A percentile compares a stretch with the other conserved stretches of the same genome.
These are phyloP conservation scores for Pseudognaphalium luteoalbum DNA, from an alignment of 129 eudicot genomes.

Conservation along the genomic window DNA sequence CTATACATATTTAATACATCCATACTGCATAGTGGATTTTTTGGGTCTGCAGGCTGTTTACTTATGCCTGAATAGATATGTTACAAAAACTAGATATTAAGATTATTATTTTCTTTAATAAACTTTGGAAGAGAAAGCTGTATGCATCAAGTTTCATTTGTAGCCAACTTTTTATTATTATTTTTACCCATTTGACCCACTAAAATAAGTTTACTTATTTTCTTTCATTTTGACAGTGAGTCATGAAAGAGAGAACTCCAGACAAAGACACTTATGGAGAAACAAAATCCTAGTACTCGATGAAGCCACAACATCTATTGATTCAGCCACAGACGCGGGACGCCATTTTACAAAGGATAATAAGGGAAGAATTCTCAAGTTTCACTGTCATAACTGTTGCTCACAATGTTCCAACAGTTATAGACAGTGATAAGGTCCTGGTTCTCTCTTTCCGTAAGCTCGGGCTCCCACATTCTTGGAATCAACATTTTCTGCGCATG, in stretches of 20 bases:
- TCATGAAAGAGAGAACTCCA: slow-evolving; percentile 68
- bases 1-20: too few relatives aligned
- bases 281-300: slow-evolving; percentile 67
- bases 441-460: slow-evolving; percentile 66
- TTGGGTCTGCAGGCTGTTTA: too few relatives aligned
- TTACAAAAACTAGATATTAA: too few relatives aligned
- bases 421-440: slow-evolving; percentile 80
- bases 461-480: not conserved
- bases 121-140: too few relatives aligned
- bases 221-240: slow-evolving; percentile 16
- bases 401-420: slow-evolving; percentile 78
- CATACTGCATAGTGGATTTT: too few relatives aligned
- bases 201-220: not conserved
- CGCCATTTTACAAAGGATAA: slow-evolving; percentile 59
- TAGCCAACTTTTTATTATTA: too few relatives aligned
- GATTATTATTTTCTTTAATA: too few relatives aligned
- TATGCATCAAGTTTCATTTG: too few relatives aligned
- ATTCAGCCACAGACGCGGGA: slow-evolving; percentile 70
- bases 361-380: slow-evolving; percentile 55
- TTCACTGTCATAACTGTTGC: slow-evolving; percentile 81
- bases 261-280: slow-evolving; percentile 68
- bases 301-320: slow-evolving; percentile 91
- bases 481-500: not conserved
- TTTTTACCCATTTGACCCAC: too few relatives aligned
- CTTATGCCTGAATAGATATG: too few relatives aligned